Evolutionary conservation across 1,284 basidiomycete species (phyloP).

Genomic region (Ustilago vetiveriae): DNA sequence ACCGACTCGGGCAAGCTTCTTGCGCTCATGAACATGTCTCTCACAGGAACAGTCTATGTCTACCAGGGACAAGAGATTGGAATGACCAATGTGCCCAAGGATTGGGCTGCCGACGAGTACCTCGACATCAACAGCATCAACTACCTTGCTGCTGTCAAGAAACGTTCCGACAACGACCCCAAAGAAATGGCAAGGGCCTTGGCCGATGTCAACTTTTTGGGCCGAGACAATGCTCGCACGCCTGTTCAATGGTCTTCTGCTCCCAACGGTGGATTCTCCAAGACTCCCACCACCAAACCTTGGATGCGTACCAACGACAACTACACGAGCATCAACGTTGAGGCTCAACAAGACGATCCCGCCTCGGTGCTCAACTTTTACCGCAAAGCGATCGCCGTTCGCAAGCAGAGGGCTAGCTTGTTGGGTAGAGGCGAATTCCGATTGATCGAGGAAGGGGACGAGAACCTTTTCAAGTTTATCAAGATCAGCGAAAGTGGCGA

Average conservation of each 20-base stretch:
- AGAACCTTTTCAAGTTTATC: conserved; percentile 73
- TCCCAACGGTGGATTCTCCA: conserved; percentile 75
- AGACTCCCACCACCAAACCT: conserved; percentile 70
- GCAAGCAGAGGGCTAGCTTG: conserved; percentile 73
- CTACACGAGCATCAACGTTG: conserved; percentile 75
- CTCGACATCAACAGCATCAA: conserved; percentile 53
- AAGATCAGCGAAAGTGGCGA: conserved; percentile 68
- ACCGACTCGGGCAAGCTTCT: conserved; percentile 74
- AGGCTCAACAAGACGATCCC: conserved; percentile 70
- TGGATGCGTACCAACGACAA: conserved; percentile 84
- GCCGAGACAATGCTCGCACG: conserved; percentile 77
- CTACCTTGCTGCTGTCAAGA: conserved; percentile 38
- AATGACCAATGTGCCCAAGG: conserved; percentile 75
- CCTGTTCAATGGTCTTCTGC: conserved; percentile 77
- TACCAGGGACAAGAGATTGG: conserved; percentile 76
- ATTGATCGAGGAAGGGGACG: conserved; percentile 70
- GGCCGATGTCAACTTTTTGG: conserved; percentile 73
- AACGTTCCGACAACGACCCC: conserved; percentile 28
- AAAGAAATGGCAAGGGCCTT: conserved; percentile 68
- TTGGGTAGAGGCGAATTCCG: conserved; percentile 73
- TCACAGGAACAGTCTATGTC: conserved; percentile 76
- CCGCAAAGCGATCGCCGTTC: conserved; percentile 71
- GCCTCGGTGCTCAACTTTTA: conserved; percentile 74
- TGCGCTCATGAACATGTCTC: conserved; percentile 73
- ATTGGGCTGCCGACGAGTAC: conserved; percentile 76